Percentiles rank a stretch among this genome's conserved stretches.
Conservation (phyloP, 768 basidiomycete species). For the Suillus subalutaceus region DNA sequence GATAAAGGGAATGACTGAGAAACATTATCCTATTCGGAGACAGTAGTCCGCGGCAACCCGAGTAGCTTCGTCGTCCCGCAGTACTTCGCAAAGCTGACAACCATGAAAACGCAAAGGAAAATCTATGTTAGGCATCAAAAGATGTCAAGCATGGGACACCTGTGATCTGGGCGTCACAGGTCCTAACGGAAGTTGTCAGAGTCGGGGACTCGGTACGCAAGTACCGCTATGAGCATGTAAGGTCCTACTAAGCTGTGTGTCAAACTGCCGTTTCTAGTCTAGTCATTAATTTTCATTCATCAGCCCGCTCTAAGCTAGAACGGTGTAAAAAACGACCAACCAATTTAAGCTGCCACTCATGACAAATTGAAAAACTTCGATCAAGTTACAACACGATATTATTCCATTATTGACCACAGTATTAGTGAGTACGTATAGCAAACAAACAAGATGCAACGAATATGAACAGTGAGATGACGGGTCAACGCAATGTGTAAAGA, state of each 20-base stretch:
- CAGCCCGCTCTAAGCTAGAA: not conserved
- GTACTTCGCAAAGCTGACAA: too few species aligned
- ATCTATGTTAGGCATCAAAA: too few species aligned
- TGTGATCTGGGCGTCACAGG: too few species aligned
- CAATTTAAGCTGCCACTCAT: not conserved
- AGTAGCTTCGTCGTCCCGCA: too few species aligned
- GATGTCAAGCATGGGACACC: too few species aligned
- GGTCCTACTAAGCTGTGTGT: not conserved
- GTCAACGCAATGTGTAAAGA: slow-evolving; percentile 10
- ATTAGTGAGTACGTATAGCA: slow-evolving; percentile 30
- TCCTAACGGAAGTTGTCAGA: too few species aligned
- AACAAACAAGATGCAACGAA: slow-evolving; percentile 13
- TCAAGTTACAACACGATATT: not conserved
- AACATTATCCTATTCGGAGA: too few species aligned
- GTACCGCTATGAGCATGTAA: not conserved
- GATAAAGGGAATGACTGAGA: too few species aligned
- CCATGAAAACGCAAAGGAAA: too few species aligned
- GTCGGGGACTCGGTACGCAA: too few species aligned
- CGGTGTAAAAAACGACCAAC: not conserved
- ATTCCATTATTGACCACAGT: slow-evolving; percentile 24
- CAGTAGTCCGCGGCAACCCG: too few species aligned
- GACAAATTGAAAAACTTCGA: not conserved
- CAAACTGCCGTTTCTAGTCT: not conserved
- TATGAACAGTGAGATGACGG: slow-evolving; percentile 15
- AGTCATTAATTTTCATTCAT: not conserved